These are phyloP conservation scores for Fonsecaea monophora DNA, from an alignment of 2,329 filamentous ascomycete species.

Conservation along the genomic window DNA sequence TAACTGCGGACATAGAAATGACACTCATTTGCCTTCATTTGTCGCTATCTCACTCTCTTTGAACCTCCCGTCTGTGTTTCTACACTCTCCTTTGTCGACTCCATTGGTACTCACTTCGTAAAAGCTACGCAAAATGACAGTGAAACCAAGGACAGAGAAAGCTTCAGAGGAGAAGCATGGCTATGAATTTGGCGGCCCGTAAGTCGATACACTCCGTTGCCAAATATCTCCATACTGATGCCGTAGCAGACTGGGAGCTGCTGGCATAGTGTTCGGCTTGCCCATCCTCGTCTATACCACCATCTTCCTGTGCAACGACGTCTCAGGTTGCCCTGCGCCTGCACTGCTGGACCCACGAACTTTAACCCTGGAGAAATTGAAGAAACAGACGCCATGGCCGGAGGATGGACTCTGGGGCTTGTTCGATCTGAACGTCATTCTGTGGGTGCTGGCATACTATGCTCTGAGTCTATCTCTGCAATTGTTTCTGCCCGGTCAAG, in stretches of 20 bases:
- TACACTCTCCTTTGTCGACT: neutral
- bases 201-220: constrained; percentile 39
- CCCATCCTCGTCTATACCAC: constrained; percentile 80
- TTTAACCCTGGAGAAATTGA: constrained; percentile 74
- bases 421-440: constrained; percentile 70
- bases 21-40: neutral
- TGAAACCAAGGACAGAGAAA: constrained; percentile 18
- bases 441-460: constrained; percentile 80
- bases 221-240: constrained; percentile 25
- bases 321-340: constrained; percentile 87
- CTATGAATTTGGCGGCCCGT: constrained; percentile 58
- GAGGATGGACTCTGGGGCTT: constrained; percentile 72
- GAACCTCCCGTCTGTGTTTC: neutral
- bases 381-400: constrained; percentile 82
- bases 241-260: constrained; percentile 70
- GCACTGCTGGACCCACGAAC: constrained; percentile 76
- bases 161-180: constrained; percentile 47
- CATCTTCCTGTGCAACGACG: constrained; percentile 87
- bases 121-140: constrained; percentile 13
- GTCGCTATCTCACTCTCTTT: neutral
- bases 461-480: constrained; percentile 76
- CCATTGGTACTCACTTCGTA: neutral
- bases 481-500: constrained; percentile 74
- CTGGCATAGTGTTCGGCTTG: constrained; percentile 78
- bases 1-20: neutral